phyloP scores from a whole-genome alignment of 805 yeast species.

The Teunomyces barrocoloradensis region DNA sequence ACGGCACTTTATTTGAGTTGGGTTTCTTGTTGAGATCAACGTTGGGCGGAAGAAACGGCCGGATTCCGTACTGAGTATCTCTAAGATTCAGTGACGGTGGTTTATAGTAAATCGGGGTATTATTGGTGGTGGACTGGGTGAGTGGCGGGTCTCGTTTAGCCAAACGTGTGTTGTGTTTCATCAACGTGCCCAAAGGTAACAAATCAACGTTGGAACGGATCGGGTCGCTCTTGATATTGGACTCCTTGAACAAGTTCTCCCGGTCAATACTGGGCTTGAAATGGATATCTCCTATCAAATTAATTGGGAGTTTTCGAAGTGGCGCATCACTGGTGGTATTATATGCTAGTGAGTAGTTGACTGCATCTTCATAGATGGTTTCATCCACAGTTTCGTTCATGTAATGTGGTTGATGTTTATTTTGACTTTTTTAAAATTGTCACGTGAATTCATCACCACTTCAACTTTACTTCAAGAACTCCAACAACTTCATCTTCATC shows the following conservation, averaged over 20 bases:
- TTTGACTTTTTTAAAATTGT: background rate
- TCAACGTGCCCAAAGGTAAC: background rate
- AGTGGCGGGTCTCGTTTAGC: background rate
- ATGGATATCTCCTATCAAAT: slow-evolving; percentile 9
- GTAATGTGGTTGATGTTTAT: background rate
- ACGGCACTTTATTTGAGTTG: slow-evolving; percentile 4
- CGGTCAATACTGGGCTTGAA: slow-evolving; percentile 5
- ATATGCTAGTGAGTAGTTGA: slow-evolving; percentile 8
- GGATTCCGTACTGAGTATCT: slow-evolving; percentile 26
- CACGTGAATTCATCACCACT: background rate
- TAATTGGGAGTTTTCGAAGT: slow-evolving; percentile 10
- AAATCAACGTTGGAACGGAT: background rate
- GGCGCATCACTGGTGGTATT: background rate
- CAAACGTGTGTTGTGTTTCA: slow-evolving; percentile 1
- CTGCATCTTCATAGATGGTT: slow-evolving; percentile 14
- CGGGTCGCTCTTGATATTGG: background rate
- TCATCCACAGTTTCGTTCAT: slow-evolving; percentile 6
- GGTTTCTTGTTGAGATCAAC: background rate
- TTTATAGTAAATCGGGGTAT: slow-evolving; percentile 27
- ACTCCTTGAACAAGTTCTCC: slow-evolving; percentile 1
- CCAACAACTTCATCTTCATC: too few species aligned
- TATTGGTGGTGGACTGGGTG: slow-evolving; percentile 5
- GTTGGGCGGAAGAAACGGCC: slow-evolving; percentile 24
- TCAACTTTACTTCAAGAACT: too few species aligned
- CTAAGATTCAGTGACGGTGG: slow-evolving; percentile 28